Conservation (phyloP, 306 rosid genomes). For the Pachyrhizus erosus region DNA sequence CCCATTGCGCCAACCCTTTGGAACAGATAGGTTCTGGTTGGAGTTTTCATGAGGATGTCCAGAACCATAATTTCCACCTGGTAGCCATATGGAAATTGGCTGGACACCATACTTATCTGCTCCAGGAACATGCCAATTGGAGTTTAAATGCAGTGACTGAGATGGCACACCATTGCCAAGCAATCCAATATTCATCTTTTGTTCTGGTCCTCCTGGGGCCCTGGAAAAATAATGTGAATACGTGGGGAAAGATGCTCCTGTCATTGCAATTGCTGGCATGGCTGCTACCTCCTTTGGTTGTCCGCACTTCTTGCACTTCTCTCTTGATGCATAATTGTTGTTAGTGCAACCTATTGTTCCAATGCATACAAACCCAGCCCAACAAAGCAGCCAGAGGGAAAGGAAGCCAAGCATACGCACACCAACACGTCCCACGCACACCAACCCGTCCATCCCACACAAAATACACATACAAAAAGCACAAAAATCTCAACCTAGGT, state of each 20-base stretch:
- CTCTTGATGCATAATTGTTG: conserved; percentile 99
- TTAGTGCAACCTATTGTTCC: conserved; percentile 99
- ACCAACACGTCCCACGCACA: conserved; percentile 69
- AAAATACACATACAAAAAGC: conserved; percentile 85
- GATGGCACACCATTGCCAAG: conserved; percentile 64
- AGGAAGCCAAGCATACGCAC: conserved; percentile 77
- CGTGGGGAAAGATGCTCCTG: conserved; percentile 78
- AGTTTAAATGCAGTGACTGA: conserved; percentile 58
- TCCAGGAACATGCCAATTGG: conserved; percentile 69
- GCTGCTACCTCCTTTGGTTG: conserved; percentile 94
- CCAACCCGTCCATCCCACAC: conserved; percentile 87
- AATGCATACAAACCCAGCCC: conserved; percentile 83
- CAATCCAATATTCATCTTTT: conserved; percentile 68
- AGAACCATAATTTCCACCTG: conserved; percentile 61
- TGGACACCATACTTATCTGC: conserved; percentile 70
- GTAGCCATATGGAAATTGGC: conserved; percentile 62
- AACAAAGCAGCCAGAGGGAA: conserved; percentile 77
- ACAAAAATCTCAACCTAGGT: conserved; percentile 86
- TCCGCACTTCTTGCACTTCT: conserved; percentile 97
- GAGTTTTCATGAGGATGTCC: conserved; percentile 63
- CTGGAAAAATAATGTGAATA: conserved; percentile 74
- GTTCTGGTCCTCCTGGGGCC: conserved; percentile 75
- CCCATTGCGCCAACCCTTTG: conserved; percentile 91
- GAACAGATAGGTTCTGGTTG: conserved; percentile 54
- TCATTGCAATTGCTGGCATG: conserved; percentile 88